Evolutionary conservation across 352 stramenopile species (phyloP), one percentile per base, ranked within the genome.

Genomic region (Globisporangium parvum): DNA sequence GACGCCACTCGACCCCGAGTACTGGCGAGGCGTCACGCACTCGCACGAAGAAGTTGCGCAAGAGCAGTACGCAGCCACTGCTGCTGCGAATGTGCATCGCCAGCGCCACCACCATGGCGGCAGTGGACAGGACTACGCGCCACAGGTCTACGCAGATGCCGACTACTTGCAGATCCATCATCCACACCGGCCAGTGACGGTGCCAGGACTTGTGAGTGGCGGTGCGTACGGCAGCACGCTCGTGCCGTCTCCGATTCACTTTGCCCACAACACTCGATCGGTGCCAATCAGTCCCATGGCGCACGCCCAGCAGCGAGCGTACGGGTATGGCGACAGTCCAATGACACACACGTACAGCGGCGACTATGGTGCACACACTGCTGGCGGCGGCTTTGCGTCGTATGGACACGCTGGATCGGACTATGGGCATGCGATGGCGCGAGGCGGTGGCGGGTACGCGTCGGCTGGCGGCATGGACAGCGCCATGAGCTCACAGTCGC

Each of bases 1-100:
- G 48, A 88, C 75, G 24, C 78, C 75, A 12, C 57, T 88, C 31
- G 78, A 88, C 50, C 78, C 78, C 6, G 78, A 86, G 66, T 88
- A 88, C 66, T 88, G 78, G 78, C 69, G 72, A 14, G 78, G 78
- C 37, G 80, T 88, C 60, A 88, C 78, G 6, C 78, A 88, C 53
- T 86, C 78, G 37, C 51, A 57, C 23, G 73, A 80, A 26, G 47
- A 57, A 20, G 44, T 60, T 4, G 56, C 52, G 24, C 48, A 35
- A 48, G 35, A 23, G 23, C 33, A 35, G 59, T 52, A 28, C 50
- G 58, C 44, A 53, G 57, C 33, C 47, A 49, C 31, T 5, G 59
- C 57, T 23, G 61, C 57, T 44, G 47, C 59, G 9, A 37, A 37
- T 40, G 42, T 47, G 20, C 26, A 66, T 6, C 28, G 39, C 31